Conservation (phyloP, 2,329 filamentous ascomycete genomes). For the Pyricularia sp. region DNA sequence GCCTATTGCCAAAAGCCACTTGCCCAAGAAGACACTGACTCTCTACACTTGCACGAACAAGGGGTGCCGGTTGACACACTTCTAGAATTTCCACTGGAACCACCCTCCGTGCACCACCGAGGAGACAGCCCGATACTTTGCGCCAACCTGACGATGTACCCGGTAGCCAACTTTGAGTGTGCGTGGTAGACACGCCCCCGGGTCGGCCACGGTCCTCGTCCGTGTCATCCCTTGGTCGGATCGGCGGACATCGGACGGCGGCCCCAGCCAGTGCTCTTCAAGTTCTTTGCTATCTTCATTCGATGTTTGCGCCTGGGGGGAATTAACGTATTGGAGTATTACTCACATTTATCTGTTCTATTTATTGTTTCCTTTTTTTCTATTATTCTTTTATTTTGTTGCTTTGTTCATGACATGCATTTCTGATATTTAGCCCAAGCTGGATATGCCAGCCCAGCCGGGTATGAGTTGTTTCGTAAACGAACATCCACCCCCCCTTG, state of each 20-base stretch:
- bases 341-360: background rate
- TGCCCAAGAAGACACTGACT: background rate
- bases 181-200: background rate
- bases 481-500: background rate
- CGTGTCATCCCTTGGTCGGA: background rate
- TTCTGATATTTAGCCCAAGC: background rate
- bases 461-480: background rate
- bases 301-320: background rate
- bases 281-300: background rate
- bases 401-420: background rate
- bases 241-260: conserved; percentile 1
- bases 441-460: background rate
- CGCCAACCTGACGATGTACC: background rate
- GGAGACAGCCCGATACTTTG: background rate
- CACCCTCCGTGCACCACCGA: background rate
- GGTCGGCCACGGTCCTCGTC: background rate
- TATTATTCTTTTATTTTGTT: background rate
- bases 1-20: background rate
- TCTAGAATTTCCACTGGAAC: background rate
- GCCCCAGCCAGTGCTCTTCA: background rate
- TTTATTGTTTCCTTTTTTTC: background rate
- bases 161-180: background rate
- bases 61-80: background rate
- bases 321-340: background rate
- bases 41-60: background rate